Evolutionary conservation across 2,329 filamentous ascomycete genomes (phyloP).

Genomic region (Ascochyta pisi): DNA sequence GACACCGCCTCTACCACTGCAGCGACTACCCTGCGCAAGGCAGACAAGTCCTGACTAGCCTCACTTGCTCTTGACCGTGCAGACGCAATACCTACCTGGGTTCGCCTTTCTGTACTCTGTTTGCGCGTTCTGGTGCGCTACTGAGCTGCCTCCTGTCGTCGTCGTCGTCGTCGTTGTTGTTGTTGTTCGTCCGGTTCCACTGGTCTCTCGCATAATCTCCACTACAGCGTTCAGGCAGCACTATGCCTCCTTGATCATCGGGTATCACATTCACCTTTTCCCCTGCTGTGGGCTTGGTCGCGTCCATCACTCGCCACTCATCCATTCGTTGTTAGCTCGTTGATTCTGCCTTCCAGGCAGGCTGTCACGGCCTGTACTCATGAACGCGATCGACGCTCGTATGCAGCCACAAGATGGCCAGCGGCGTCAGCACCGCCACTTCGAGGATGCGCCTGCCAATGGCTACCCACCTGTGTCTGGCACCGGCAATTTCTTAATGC

Average conservation of each 20-base stretch:
- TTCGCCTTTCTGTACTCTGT: slow-evolving; percentile 22
- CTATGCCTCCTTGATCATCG: slow-evolving; percentile 43
- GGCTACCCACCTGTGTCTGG: slow-evolving; percentile 31
- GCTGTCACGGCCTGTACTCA: slow-evolving; percentile 17
- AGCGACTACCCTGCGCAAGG: slow-evolving; percentile 39
- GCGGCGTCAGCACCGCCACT: slow-evolving; percentile 45
- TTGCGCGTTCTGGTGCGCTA: slow-evolving; percentile 23
- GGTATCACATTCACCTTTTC: slow-evolving; percentile 40
- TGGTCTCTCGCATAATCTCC: slow-evolving; percentile 23
- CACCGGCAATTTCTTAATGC: slow-evolving; percentile 35
- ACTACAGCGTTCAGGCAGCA: slow-evolving; percentile 37
- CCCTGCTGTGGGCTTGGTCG: slow-evolving; percentile 21
- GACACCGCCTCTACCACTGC: slow-evolving; percentile 45
- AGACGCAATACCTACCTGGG: slow-evolving; percentile 32
- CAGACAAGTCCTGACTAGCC: slow-evolving; percentile 39
- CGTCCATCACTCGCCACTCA: slow-evolving; percentile 17
- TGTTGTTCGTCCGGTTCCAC: slow-evolving; percentile 21
- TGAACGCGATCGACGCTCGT: slow-evolving; percentile 43
- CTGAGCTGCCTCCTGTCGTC: slow-evolving; percentile 19
- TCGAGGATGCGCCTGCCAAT: slow-evolving; percentile 39
- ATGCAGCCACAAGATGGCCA: slow-evolving; percentile 45
- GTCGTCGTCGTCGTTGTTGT: neutral
- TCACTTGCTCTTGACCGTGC: slow-evolving; percentile 31
- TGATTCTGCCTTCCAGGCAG: slow-evolving; percentile 29
- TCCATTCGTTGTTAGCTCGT: slow-evolving; percentile 14